A percentile compares a stretch with the other conserved stretches of the same genome.
These are phyloP conservation scores for Lactarius akahatsu DNA, from an alignment of 768 basidiomycete species.

Conservation along the genomic window DNA sequence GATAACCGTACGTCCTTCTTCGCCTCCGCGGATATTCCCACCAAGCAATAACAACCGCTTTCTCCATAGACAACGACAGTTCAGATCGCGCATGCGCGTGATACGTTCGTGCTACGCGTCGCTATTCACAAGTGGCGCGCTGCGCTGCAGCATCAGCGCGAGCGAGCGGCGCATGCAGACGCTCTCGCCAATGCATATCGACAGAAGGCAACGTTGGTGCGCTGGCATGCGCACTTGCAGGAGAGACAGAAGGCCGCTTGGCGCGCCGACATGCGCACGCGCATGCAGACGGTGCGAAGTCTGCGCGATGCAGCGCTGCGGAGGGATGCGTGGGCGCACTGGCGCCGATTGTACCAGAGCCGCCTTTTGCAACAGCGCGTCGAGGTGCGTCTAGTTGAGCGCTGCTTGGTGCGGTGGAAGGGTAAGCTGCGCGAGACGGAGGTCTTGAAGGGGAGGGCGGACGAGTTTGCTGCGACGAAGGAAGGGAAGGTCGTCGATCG, in stretches of 20 bases:
- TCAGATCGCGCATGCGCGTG: constrained; percentile 69
- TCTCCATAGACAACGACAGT: constrained; percentile 60
- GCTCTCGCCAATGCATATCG: constrained; percentile 45
- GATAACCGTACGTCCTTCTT: constrained; percentile 58
- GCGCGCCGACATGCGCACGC: constrained; percentile 68
- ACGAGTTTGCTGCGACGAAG: constrained; percentile 37
- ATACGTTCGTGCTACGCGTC: constrained; percentile 59
- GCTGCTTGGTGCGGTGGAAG: constrained; percentile 57
- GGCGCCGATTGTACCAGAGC: constrained; percentile 59
- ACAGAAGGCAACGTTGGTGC: constrained; percentile 42
- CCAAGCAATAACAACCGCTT: constrained; percentile 1
- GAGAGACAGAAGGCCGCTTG: constrained; percentile 58
- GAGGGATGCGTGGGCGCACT: constrained; percentile 62
- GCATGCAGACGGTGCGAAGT: constrained; percentile 62
- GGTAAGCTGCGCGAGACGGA: constrained; percentile 42
- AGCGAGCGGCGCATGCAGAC: constrained; percentile 45
- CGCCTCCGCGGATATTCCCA: constrained; percentile 17
- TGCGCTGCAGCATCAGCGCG: constrained; percentile 38
- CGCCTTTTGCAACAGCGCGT: constrained; percentile 54
- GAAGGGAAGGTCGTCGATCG: constrained; percentile 41
- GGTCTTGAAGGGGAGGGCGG: constrained; percentile 49
- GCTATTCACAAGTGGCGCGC: constrained; percentile 63
- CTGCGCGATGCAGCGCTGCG: constrained; percentile 53
- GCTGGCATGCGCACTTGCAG: constrained; percentile 57
- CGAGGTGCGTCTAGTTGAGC: constrained; percentile 42